phyloP scores from a whole-genome alignment of 768 basidiomycete genomes.

The Lactifluus echinatus region DNA sequence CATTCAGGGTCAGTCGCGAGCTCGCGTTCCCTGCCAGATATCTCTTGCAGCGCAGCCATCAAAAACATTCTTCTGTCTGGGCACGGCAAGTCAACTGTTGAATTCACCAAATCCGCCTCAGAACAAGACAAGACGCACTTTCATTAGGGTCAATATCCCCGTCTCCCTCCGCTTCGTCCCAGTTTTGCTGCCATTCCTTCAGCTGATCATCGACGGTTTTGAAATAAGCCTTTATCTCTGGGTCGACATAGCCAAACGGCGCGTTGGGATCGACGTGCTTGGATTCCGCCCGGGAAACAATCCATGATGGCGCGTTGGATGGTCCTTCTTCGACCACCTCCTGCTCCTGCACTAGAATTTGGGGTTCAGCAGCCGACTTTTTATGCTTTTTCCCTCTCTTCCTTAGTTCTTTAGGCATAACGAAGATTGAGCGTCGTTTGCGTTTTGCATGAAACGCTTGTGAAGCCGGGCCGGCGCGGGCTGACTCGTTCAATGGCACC shows the following conservation, averaged over 20 bases:
- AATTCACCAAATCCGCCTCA: constrained; percentile 20
- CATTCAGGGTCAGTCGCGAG: constrained; percentile 93
- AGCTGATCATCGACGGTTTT: constrained; percentile 82
- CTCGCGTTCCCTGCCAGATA: constrained; percentile 81
- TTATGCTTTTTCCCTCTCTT: constrained; percentile 74
- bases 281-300: constrained; percentile 34
- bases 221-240: constrained; percentile 90
- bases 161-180: constrained; percentile 36
- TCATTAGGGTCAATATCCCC: constrained; percentile 59
- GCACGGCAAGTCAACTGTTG: neutral
- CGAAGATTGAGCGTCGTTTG: neutral
- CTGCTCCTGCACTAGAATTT: constrained; percentile 21
- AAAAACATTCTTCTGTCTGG: constrained; percentile 45
- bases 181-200: constrained; percentile 70
- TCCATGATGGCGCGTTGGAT: constrained; percentile 59
- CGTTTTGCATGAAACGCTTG: too few species aligned
- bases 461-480: too few species aligned
- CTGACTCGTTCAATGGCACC: constrained; percentile 55
- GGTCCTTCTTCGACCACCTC: constrained; percentile 7
- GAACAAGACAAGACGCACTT: constrained; percentile 34
- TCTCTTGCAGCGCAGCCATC: constrained; percentile 73
- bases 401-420: constrained; percentile 69
- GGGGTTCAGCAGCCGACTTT: constrained; percentile 32
- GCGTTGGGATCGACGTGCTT: constrained; percentile 50
- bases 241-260: constrained; percentile 85